Evolutionary conservation across 2,329 filamentous ascomycete genomes (phyloP).

Genomic region (Talaromyces sp.): DNA sequence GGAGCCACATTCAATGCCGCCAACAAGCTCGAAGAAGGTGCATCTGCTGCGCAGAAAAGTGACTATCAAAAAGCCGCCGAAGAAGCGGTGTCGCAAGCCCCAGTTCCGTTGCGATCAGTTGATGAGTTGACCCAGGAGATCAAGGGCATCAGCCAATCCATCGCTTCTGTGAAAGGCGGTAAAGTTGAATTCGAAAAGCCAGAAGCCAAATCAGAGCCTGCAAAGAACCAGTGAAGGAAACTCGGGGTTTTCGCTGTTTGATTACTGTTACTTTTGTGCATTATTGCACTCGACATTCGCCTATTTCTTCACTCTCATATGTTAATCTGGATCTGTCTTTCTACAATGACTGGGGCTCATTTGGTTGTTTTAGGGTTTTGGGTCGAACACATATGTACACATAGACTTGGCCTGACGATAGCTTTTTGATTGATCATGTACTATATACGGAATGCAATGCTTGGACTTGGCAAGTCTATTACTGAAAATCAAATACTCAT

Average conservation of each 20-base stretch:
- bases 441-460: background rate
- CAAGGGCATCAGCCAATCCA: conserved; percentile 25
- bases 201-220: background rate
- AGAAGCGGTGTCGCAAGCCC: conserved; percentile 18
- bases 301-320: background rate
- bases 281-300: background rate
- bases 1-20: conserved; percentile 61
- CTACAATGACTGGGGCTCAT: background rate
- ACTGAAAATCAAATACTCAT: too few relatives aligned
- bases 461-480: background rate
- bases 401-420: background rate
- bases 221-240: conserved; percentile 1
- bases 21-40: conserved; percentile 20
- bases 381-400: background rate
- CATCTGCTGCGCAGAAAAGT: conserved; percentile 8
- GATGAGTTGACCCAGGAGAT: conserved; percentile 20
- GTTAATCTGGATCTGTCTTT: background rate
- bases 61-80: conserved; percentile 16
- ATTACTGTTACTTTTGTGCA: background rate
- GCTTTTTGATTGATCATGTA: background rate
- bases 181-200: conserved; percentile 57
- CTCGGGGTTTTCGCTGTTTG: background rate
- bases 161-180: conserved; percentile 56
- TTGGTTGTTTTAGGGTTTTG: background rate
- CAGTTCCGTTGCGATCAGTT: conserved; percentile 22